These are phyloP conservation scores for Verbena officinalis DNA, from an alignment of 257 asterid species.

Conservation along the genomic window DNA sequence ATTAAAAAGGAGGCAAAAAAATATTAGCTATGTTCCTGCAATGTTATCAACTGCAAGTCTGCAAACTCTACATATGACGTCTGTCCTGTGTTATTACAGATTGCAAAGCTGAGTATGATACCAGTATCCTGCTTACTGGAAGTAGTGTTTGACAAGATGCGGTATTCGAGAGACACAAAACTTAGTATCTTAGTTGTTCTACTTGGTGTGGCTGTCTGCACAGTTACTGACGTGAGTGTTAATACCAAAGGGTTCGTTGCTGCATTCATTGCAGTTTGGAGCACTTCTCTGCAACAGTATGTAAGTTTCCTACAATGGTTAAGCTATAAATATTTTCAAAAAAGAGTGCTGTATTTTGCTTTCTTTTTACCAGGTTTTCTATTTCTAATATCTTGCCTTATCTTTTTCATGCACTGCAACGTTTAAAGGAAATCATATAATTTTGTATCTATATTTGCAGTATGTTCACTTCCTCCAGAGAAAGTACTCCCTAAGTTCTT, in stretches of 20 bases:
- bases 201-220: slow-evolving; percentile 94
- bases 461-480: slow-evolving; percentile 86
- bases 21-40: slow-evolving; percentile 6
- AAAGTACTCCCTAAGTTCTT: slow-evolving; percentile 81
- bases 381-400: not conserved
- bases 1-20: not conserved
- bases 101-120: slow-evolving; percentile 94
- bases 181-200: slow-evolving; percentile 85
- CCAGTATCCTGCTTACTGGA: slow-evolving; percentile 94
- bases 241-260: slow-evolving; percentile 89
- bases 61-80: slow-evolving; percentile 7
- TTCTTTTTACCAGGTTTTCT: not conserved
- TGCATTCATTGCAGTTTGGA: slow-evolving; percentile 92
- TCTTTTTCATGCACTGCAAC: slow-evolving; percentile 8
- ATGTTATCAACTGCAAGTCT: slow-evolving; percentile 5
- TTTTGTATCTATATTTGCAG: slow-evolving; percentile 52
- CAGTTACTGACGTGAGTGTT: slow-evolving; percentile 94
- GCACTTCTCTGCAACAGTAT: slow-evolving; percentile 90
- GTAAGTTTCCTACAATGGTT: slow-evolving; percentile 55
- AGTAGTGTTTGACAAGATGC: slow-evolving; percentile 75
- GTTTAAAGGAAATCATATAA: slow-evolving; percentile 16
- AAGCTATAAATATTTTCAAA: not conserved
- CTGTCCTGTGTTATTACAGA: slow-evolving; percentile 50
- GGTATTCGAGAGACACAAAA: slow-evolving; percentile 94
- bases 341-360: slow-evolving; percentile 10